phyloP scores from a whole-genome alignment of 495 filamentous ascomycete genomes.

The Neurospora sp. region DNA sequence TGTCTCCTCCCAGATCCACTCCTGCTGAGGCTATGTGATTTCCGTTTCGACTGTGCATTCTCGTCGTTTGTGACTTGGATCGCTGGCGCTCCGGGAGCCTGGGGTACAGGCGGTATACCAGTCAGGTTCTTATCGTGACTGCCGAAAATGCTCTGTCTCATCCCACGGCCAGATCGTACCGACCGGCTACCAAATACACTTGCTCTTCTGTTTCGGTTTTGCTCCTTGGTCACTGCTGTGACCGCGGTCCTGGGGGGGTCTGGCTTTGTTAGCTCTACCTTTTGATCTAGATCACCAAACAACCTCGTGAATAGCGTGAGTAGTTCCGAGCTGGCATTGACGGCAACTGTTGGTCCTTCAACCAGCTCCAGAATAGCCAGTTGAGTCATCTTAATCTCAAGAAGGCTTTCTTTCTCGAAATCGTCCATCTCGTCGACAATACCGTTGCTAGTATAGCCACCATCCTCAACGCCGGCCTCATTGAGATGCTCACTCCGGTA shows the following conservation, averaged over 20 bases:
- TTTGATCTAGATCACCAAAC: conserved; percentile 49
- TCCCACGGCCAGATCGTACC: conserved; percentile 25
- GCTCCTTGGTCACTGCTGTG: conserved; percentile 41
- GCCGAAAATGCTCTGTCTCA: conserved; percentile 19
- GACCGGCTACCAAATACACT: conserved; percentile 59
- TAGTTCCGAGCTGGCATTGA: conserved; percentile 74
- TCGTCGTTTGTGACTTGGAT: conserved; percentile 31
- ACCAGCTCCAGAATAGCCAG: conserved; percentile 71
- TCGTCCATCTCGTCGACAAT: conserved; percentile 63
- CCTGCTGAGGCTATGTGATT: conserved; percentile 27
- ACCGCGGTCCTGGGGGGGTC: conserved; percentile 59
- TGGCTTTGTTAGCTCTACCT: conserved; percentile 19
- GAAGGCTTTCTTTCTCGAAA: conserved; percentile 67
- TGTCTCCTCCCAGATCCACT: conserved; percentile 31
- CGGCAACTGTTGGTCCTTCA: conserved; percentile 71
- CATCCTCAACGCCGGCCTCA: conserved; percentile 17
- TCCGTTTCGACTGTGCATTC: conserved; percentile 23
- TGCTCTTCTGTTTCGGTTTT: conserved; percentile 50
- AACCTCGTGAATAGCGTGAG: conserved; percentile 69
- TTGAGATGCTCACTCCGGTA: conserved; percentile 47
- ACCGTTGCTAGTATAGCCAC: conserved; percentile 22
- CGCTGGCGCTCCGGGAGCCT: conserved; percentile 23
- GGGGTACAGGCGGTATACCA: conserved; percentile 14
- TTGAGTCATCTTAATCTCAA: conserved; percentile 92
- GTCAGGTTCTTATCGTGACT: conserved; percentile 19